A percentile compares a stretch with the other conserved stretches of the same genome.
Conservation (phyloP, 495 filamentous ascomycete species). For the Aspergillus carlsbadensis region DNA sequence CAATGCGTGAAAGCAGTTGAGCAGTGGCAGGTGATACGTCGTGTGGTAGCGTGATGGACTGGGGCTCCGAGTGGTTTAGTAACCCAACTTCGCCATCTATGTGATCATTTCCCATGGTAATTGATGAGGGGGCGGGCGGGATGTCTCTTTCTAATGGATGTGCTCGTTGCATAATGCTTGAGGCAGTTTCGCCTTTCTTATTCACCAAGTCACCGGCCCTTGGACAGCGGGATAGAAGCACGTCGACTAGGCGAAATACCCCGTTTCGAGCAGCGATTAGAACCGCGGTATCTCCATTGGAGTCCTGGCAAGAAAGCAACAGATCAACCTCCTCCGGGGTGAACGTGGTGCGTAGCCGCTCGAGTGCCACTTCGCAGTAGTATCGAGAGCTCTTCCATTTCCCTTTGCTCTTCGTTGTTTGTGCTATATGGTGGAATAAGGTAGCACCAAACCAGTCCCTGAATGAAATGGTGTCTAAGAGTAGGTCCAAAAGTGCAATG, state of each 20-base stretch:
- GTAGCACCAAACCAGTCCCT: slow-evolving; percentile 77
- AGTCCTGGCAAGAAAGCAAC: slow-evolving; percentile 72
- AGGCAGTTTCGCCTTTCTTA: slow-evolving; percentile 71
- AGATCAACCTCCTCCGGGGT: slow-evolving; percentile 66
- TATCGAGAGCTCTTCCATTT: slow-evolving; percentile 85
- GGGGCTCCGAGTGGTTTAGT: slow-evolving; percentile 25
- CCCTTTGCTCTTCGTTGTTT: slow-evolving; percentile 72
- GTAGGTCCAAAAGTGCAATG: slow-evolving; percentile 71
- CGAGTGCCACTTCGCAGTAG: slow-evolving; percentile 87
- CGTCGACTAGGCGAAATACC: slow-evolving; percentile 43
- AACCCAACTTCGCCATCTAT: slow-evolving; percentile 29
- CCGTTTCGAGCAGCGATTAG: slow-evolving; percentile 78
- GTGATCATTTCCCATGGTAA: slow-evolving; percentile 46
- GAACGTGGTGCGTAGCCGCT: slow-evolving; percentile 70
- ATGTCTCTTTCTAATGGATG: slow-evolving; percentile 34
- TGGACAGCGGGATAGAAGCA: slow-evolving; percentile 55
- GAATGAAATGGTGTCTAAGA: slow-evolving; percentile 71
- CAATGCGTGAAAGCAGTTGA: slow-evolving; percentile 40
- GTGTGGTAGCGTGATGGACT: slow-evolving; percentile 20
- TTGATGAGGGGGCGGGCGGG: slow-evolving; percentile 42
- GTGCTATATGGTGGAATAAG: slow-evolving; percentile 89
- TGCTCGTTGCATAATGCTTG: slow-evolving; percentile 60
- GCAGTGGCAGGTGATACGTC: slow-evolving; percentile 32
- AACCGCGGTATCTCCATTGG: slow-evolving; percentile 82
- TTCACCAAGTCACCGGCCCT: slow-evolving; percentile 80